Evolutionary conservation across 129 eudicot genomes (phyloP), one percentile per base, ranked within the genome.

Genomic region (Smallanthus sonchifolius): DNA sequence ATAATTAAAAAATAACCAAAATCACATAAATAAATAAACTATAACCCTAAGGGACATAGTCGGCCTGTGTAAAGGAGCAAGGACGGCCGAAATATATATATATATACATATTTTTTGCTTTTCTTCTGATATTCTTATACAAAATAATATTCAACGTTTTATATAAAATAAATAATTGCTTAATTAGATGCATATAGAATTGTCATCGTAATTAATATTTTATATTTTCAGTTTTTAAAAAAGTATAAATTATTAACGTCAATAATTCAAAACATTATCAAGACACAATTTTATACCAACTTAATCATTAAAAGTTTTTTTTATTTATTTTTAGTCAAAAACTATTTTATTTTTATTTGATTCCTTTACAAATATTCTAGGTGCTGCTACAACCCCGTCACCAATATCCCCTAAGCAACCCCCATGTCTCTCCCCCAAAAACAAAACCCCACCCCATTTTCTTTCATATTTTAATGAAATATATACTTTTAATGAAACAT

Each of bases 201-300:
- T 42, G 17, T 65, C 49, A 16, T 39, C 4, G 5, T 63, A 61
- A 32, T 37, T 17, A 20, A 16, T 52, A 52, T 28, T 60, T 32
- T 61, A 5, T 34, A 37, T 68, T 20, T 8, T n/a, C 37, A 40
- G 6, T 40, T 40, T 24, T 40, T 24, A 14, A 32, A 35, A 13
- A 24, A 10, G 5, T 10, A 24, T 45, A 19, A 45, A 28, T 45
- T 4, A 68, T 68, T 44, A 28, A 48, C 14, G 5, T 30, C 60
- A 45, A 68, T 68, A 68, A 68, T 68, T 48, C 59, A 68, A 65
- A 65, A 37, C 32, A 61, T 65, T 38, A 38, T 40, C 34, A 65
- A 16, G 2, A 34, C 51, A 38, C 14, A 65, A 65, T n/a, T 65
- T 65, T 19, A 17, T 45, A 45, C 37, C 10, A 68, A 68, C 17